These are phyloP conservation scores for Westerdykella aurantiaca DNA, from an alignment of 2,329 filamentous ascomycete species.

Conservation along the genomic window DNA sequence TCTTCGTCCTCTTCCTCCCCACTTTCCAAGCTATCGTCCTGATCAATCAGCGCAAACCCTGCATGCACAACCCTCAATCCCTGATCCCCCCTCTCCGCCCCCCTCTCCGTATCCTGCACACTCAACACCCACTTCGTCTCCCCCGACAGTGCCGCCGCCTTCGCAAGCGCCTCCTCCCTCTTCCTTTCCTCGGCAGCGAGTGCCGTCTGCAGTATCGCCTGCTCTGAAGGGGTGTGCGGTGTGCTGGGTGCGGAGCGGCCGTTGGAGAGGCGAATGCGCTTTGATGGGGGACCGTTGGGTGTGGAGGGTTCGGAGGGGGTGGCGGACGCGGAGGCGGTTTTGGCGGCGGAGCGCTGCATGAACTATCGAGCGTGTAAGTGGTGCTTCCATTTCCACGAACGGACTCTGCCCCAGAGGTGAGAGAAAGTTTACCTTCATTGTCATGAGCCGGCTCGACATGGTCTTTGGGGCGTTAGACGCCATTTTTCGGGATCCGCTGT, in stretches of 20 bases:
- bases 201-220: slow-evolving; percentile 57
- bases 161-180: slow-evolving; percentile 52
- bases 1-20: slow-evolving; percentile 30
- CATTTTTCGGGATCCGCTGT: slow-evolving; percentile 11
- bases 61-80: slow-evolving; percentile 53
- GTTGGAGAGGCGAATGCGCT: slow-evolving; percentile 57
- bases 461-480: slow-evolving; percentile 45
- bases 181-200: slow-evolving; percentile 62
- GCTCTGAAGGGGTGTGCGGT: slow-evolving; percentile 44
- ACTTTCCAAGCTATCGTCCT: slow-evolving; percentile 28
- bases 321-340: slow-evolving; percentile 40
- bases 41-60: slow-evolving; percentile 51
- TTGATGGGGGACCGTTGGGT: slow-evolving; percentile 51
- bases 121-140: slow-evolving; percentile 74
- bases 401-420: background rate
- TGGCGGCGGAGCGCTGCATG: slow-evolving; percentile 80
- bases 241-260: slow-evolving; percentile 29
- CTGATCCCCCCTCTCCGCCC: slow-evolving; percentile 1
- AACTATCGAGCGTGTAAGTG: slow-evolving; percentile 49
- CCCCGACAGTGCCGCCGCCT: slow-evolving; percentile 56
- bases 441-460: slow-evolving; percentile 82
- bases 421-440: slow-evolving; percentile 64
- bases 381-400: slow-evolving; percentile 1
- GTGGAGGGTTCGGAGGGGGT: slow-evolving; percentile 41
- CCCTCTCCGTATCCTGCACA: slow-evolving; percentile 41